Evolutionary conservation across 2,329 filamentous ascomycete genomes (phyloP).

Genomic region (Helicocarpus griseus): DNA sequence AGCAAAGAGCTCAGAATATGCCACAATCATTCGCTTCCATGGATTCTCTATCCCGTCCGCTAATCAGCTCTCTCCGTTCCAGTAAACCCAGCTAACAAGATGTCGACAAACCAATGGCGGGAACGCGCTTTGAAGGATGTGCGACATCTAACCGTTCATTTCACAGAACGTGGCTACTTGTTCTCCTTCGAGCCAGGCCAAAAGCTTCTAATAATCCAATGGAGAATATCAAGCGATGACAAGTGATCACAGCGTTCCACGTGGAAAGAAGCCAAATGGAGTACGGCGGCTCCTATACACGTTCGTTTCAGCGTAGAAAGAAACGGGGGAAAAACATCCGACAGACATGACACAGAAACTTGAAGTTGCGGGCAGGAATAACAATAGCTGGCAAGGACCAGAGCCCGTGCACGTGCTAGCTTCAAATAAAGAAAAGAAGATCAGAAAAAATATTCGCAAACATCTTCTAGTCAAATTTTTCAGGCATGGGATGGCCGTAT

Average conservation of each 20-base stretch:
- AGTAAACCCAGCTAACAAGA: neutral
- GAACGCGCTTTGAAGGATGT: neutral
- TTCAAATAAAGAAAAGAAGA: no score
- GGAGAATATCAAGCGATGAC: neutral
- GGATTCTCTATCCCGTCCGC: neutral
- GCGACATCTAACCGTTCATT: neutral
- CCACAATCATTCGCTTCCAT: neutral
- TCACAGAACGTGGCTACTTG: slow-evolving; percentile 2
- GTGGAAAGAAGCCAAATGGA: neutral
- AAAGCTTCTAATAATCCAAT: neutral
- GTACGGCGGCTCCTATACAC: neutral
- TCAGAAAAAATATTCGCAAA: no score
- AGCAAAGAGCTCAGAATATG: neutral
- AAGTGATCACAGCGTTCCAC: neutral
- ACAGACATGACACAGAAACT: no score
- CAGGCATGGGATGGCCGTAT: no score
- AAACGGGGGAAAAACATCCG: no score
- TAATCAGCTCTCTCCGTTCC: neutral
- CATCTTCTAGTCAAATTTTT: neutral
- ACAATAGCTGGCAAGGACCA: no score
- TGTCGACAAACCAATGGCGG: neutral
- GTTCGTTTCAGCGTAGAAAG: no score
- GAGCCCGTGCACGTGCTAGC: no score
- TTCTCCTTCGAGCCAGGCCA: neutral
- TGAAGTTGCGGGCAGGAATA: no score